Evolutionary conservation across 1,139 yeast genomes (phyloP), one percentile per base, ranked within the genome.

Genomic region (Debaryomyces udenii): DNA sequence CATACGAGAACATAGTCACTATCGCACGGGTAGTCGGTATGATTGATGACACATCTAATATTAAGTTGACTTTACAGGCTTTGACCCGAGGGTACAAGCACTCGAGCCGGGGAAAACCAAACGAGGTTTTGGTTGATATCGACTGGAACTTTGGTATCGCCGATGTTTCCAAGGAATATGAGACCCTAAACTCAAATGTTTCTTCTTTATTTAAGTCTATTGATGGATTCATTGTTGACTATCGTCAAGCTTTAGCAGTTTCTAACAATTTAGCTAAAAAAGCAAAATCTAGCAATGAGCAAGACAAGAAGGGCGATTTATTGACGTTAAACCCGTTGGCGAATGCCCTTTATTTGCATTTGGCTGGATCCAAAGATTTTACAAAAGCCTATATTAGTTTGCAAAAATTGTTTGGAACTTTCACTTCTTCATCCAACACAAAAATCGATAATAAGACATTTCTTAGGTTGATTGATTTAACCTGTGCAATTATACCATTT

Each of bases 301-400:
- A 46, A 51, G 32, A 32, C 38, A 17, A 42, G 35, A 6, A 44
- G 36, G 34, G 57, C 7, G 70, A 74, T 44, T 62, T 82, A 11
- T 57, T 81, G 27, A 66, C 79, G 1, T 62, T 83, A 28, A 76
- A 83, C 14, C 91, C 90, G 0, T 59, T 83, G 40, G 82, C 88
- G 0, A 78, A 77, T 48, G 73, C 83, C 0, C 63, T 83, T n/a
- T 77, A 69, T 50, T 57, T 78, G 33, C 86, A 81, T 51, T 68
- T 73, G 46, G 69, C 71, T 1, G 76, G 76, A 1, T 67, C 77
- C 16, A 70, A 68, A 44, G 78, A 74, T 45, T 71, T 71, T 42
- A 57, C 63, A 15, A 70, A 67, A 42, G 78, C 78, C 1, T 71
- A 67, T 46, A 41, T 55, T 9, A 63, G 70, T 33, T 60, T 74